Evolutionary conservation across 352 stramenopile species (phyloP), one percentile per base, ranked within the genome.

Genomic region (Phytopythium sindhum): DNA sequence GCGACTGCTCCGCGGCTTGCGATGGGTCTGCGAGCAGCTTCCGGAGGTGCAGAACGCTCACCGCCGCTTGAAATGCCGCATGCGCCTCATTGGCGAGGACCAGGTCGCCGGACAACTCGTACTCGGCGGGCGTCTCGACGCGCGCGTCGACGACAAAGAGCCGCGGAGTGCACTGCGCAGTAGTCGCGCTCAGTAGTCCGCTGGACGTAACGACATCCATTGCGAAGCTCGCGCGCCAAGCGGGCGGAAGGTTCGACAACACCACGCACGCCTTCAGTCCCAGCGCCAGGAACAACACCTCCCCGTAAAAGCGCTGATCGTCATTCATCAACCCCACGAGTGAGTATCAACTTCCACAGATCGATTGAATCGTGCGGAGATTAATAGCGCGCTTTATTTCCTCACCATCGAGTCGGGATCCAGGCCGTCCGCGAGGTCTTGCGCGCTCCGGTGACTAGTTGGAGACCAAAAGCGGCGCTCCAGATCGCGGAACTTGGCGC

Each of bases 181-280:
- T 24, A 23, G 31, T 31, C 64, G n/a, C n/a, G 24, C 17, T 47
- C 15, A 88, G 33, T 4, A 92, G 0, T 4, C 72, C 71, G 47
- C 81, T 89, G 0, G 66, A 24, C 0, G 39, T 10, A 12, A 93
- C 48, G 0, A 90, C 77, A 1, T 87, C 66, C 8, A 6, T 28
- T 14, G 73, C 55, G 41, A 91, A 91, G 51, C 68, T 73, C 2
- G 42, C 29, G 19, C 75, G 73, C 79, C 77, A 91, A 4, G 59
- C 53, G 0, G 41, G 17, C 15, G 82, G 85, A 23, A 91, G 56
- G 61, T 91, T 90, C 39, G 85, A 91, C 48, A 93, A 70, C 42
- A 93, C 21, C 51, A 90, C 68, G 47, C 79, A 82, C 15, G 74
- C 57, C 67, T 93, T 93, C 50, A 91, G 66, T 12, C 81, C 81